A percentile compares a stretch with the other conserved stretches of the same genome.
phyloP scores from a whole-genome alignment of 2,329 filamentous ascomycete species.

The Hawksworthiomyces lignivorus region DNA sequence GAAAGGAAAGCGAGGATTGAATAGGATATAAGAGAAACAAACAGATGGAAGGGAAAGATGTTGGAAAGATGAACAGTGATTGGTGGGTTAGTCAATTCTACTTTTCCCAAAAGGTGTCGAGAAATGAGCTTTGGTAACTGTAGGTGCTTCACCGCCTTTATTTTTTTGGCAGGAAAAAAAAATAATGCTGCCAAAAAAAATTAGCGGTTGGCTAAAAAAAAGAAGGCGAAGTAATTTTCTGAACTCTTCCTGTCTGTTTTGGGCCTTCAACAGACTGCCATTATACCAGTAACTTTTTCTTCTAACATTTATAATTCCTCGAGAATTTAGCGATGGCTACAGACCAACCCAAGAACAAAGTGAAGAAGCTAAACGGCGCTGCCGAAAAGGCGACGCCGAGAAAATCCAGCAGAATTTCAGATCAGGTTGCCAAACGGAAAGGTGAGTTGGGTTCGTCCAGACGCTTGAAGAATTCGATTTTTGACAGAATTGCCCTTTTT shows the following conservation, averaged over 20 bases:
- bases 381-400: slow-evolving; percentile 3
- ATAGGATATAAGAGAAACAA: too few relatives aligned
- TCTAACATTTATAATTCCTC: neutral
- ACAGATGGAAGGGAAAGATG: too few relatives aligned
- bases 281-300: neutral
- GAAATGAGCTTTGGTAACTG: too few relatives aligned
- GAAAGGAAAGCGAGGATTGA: too few relatives aligned
- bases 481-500: neutral
- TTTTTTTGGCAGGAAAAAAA: slow-evolving; percentile 14
- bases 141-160: slow-evolving; percentile 13
- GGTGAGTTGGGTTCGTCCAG: slow-evolving; percentile 2
- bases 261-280: too few relatives aligned
- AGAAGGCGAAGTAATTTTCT: slow-evolving; percentile 8
- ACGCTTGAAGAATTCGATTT: neutral
- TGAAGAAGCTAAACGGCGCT: slow-evolving; percentile 7
- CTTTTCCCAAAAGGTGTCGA: too few relatives aligned
- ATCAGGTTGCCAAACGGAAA: slow-evolving; percentile 12
- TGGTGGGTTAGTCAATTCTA: too few relatives aligned
- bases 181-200: neutral
- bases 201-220: too few relatives aligned
- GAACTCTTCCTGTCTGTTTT: neutral
- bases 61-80: neutral
- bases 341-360: neutral
- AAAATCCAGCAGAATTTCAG: slow-evolving; percentile 12
- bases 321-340: slow-evolving; percentile 5